Conservation (phyloP, 2,329 filamentous ascomycete genomes). For the Pseudovirgaria hyperparasitica region DNA sequence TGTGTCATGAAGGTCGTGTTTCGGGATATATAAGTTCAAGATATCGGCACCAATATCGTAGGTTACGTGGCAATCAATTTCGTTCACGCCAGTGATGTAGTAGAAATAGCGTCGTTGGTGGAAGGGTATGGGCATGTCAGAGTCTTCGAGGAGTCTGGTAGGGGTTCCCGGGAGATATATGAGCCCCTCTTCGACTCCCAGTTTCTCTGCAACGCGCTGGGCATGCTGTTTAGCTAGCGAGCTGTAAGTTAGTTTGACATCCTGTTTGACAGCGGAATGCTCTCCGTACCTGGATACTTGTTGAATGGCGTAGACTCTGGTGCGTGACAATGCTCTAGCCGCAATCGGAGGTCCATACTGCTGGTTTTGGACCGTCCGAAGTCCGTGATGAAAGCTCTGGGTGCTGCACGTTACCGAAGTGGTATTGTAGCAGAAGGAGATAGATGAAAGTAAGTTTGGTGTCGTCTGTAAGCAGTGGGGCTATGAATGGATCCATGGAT, state of each 20-base stretch:
- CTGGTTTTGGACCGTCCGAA: too few species aligned
- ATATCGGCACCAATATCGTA: constrained; percentile 47
- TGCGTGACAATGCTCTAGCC: too few species aligned
- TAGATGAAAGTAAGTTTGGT: too few species aligned
- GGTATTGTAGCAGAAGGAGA: too few species aligned
- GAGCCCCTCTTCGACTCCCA: constrained; percentile 28
- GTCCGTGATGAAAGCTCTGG: too few species aligned
- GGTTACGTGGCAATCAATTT: constrained; percentile 41
- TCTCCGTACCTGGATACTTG: constrained; percentile 1
- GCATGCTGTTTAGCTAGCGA: constrained; percentile 27
- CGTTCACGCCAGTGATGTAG: constrained; percentile 42
- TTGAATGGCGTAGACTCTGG: neutral
- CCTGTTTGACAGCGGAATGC: constrained; percentile 2
- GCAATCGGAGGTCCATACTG: too few species aligned
- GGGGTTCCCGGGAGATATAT: constrained; percentile 44
- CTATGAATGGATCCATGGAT: too few species aligned
- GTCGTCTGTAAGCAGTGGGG: too few species aligned
- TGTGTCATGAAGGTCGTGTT: constrained; percentile 46
- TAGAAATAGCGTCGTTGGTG: constrained; percentile 50
- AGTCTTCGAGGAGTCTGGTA: constrained; percentile 41
- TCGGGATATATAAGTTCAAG: constrained; percentile 62
- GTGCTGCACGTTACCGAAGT: too few species aligned
- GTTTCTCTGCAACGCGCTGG: constrained; percentile 20
- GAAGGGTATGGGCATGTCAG: constrained; percentile 44
- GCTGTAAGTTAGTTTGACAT: constrained; percentile 8